Evolutionary conservation across 768 basidiomycete genomes (phyloP).

Genomic region (Rhodotorula graminis): DNA sequence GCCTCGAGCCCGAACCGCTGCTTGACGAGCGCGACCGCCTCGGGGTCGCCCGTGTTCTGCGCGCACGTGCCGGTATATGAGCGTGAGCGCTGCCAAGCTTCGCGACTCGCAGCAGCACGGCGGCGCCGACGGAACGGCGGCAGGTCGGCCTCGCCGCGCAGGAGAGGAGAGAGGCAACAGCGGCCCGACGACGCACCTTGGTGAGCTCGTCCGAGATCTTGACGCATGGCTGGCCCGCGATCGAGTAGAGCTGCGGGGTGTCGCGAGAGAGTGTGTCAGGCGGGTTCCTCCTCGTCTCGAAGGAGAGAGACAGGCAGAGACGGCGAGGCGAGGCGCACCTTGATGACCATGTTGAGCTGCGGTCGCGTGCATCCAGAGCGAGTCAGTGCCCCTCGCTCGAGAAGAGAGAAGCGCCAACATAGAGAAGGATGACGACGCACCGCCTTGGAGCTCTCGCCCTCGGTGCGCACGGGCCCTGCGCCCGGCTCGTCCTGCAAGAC

Average conservation of each 20-base stretch:
- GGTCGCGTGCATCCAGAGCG: slow-evolving; percentile 27
- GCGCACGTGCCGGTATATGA: background rate
- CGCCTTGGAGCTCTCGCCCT: slow-evolving; percentile 63
- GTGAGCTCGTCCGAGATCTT: slow-evolving; percentile 89
- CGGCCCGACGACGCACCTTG: slow-evolving; percentile 58
- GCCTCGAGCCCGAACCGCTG: slow-evolving; percentile 31
- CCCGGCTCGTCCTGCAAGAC: slow-evolving; percentile 44
- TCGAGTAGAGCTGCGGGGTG: slow-evolving; percentile 54
- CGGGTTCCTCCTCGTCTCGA: background rate
- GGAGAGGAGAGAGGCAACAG: background rate
- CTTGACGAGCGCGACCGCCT: slow-evolving; percentile 61
- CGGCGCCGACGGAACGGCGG: no score
- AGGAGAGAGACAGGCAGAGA: no score
- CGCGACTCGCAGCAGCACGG: no score
- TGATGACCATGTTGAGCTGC: slow-evolving; percentile 86
- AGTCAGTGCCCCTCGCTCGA: background rate
- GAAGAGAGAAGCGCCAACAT: background rate
- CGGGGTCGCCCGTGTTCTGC: slow-evolving; percentile 66
- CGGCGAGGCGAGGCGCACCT: slow-evolving; percentile 44
- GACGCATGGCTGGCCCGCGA: slow-evolving; percentile 70
- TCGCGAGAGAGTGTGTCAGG: no score
- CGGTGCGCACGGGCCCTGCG: slow-evolving; percentile 44
- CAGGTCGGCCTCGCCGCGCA: no score
- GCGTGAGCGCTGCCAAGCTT: no score
- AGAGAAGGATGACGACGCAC: background rate